Base-by-base conservation (phyloP, 305 asterid genomes). In the Lippia alba region DNA sequence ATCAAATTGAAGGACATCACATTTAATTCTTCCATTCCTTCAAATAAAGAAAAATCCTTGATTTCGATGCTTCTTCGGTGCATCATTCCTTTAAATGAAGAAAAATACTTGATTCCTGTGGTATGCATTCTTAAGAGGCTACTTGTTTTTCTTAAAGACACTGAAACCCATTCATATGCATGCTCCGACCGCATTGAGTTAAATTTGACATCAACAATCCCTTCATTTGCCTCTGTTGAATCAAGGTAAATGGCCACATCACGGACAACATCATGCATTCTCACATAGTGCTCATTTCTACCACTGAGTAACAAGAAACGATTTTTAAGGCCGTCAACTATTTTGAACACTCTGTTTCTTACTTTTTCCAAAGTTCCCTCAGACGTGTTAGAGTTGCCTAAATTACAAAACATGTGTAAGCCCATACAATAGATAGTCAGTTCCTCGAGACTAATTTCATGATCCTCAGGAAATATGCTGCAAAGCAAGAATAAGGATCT, bases 221-320 rank as follows among this genome's bases (percentile, higher is more conserved):
- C 30, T 24, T 24, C 30, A 24, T 24, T 3, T 24, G 30, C 30
- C 30, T 24, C 30, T 24, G 1, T 24, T 24, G 30, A 24, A 24
- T 1, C 30, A 24, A 24, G 1, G 30, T 24, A 24, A 24, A 71
- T 62, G 15, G 78, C 77, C 20, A 79, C 74, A 19, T 74, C 80
- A 39, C 81, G 81, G 5, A 78, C 63, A 60, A 82, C 66, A 67
- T 82, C 87, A 56, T 82, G 90, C 81, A 85, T 70, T 72, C 60
- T 73, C 4, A 80, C 83, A 53, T 44, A 12, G 10, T 57, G 16
- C 30, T 68, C 70, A 4, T 62, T 18, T 0, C 2, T 0, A 9
- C 72, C 72, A 14, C 57, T 56, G 0, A 60, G 30, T 44, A 78
- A 11, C 70, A 82, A 69, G 63, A 19, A 78, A 15, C 64, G 12